Evolutionary conservation across 371 early-diverging fungal genomes (phyloP), one percentile per base, ranked within the genome.

Genomic region (Lichtheimia hyalospora): DNA sequence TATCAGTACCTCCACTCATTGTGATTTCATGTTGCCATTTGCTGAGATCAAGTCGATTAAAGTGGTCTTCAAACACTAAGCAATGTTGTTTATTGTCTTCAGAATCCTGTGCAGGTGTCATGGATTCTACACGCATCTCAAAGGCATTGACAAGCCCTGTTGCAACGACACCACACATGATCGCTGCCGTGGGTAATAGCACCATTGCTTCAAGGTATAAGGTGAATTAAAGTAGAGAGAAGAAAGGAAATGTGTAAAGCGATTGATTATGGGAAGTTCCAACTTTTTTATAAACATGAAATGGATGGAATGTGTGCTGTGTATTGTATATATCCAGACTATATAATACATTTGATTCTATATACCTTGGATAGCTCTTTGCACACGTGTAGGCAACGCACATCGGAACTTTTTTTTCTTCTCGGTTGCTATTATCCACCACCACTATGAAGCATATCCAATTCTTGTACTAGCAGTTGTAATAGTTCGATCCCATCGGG

Each of bases 61-160:
- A 89, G 62, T 87, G 81, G 57, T 89, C 89, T 51, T 78, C 70
- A 63, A 89, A 86, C 6, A 82, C 54, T 4, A 81, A 67, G 58
- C 89, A 89, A 3, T 48, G 56, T 15, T 68, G 49, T 21, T 60
- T 57, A 10, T 15, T 27, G 28, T 60, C 46, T 28, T 5, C 15
- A 3, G 21, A 46, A 1, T 52, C 49, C 6, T 57, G 39, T 15
- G 7, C 28, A 6, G 16, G 49, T n/a, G 28, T 16, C 12, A 18
- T 20, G 6, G 48, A 20, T n/a, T 43, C 27, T 16, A 43, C 41
- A 14, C 42, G 41, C 14, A 52, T 21, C 15, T 48, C 48, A 48
- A 53, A 48, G 14, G 46, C 34, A 42, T 53, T 18, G n/a, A 34
- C 25, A 13, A 28, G 10, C 10, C 34, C 34, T 34, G 34, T 71